phyloP scores from a whole-genome alignment of 768 basidiomycete genomes.

The Calocybe cyanea region DNA sequence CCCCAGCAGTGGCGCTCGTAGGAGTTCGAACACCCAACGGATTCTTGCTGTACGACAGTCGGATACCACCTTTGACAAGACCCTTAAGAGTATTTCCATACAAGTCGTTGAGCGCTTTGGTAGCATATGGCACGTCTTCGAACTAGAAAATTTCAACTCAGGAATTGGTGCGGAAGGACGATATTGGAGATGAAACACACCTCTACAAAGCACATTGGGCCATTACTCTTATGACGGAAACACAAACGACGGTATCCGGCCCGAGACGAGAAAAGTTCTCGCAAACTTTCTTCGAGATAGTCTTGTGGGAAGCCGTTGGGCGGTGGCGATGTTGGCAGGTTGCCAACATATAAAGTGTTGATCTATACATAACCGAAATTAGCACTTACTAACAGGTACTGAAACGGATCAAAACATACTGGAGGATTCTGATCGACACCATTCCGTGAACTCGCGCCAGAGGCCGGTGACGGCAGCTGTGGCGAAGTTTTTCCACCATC shows the following conservation, averaged over 20 bases:
- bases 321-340: conserved; percentile 79
- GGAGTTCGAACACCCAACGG: conserved; percentile 90
- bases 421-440: conserved; percentile 92
- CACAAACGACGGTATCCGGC: conserved; percentile 89
- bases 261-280: conserved; percentile 74
- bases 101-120: conserved; percentile 82
- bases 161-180: conserved; percentile 8
- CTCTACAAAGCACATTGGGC: conserved; percentile 99
- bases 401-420: conserved; percentile 33
- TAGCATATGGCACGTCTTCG: conserved; percentile 82
- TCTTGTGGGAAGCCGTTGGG: conserved; percentile 71
- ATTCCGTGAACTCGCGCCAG: conserved; percentile 50
- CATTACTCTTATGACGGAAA: conserved; percentile 94
- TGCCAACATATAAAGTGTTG: conserved; percentile 99
- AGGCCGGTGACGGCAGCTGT: conserved; percentile 73
- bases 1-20: conserved; percentile 47
- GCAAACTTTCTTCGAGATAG: conserved; percentile 82
- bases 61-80: conserved; percentile 93
- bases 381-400: conserved; percentile 3
- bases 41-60: conserved; percentile 97
- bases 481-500: conserved; percentile 60
- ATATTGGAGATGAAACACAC: conserved; percentile 33
- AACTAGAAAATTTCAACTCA: conserved; percentile 48
- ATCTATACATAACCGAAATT: conserved; percentile 44
- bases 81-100: conserved; percentile 91